phyloP scores from a whole-genome alignment of 2,329 filamentous ascomycete species.

The Claviceps sp. region DNA sequence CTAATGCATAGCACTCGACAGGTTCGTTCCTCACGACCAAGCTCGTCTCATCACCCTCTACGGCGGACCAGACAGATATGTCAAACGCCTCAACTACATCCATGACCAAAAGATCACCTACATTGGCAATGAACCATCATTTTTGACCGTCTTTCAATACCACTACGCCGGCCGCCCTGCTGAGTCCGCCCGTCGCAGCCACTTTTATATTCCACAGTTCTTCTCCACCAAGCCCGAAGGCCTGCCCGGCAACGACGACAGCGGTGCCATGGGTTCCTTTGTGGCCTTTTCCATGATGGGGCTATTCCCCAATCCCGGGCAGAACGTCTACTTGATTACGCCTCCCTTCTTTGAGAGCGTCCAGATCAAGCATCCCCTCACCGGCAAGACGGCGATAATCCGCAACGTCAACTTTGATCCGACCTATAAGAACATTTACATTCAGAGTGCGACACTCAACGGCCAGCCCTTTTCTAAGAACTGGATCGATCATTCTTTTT shows the following conservation, averaged over 20 bases:
- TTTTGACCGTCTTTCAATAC: constrained; percentile 53
- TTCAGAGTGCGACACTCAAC: constrained; percentile 51
- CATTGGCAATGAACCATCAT: constrained; percentile 49
- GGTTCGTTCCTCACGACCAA: constrained; percentile 41
- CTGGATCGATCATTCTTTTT: constrained; percentile 58
- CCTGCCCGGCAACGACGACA: constrained; percentile 58
- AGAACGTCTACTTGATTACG: constrained; percentile 58
- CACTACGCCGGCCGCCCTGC: constrained; percentile 55
- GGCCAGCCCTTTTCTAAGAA: constrained; percentile 47
- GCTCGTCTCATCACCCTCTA: constrained; percentile 41
- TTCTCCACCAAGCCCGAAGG: constrained; percentile 47
- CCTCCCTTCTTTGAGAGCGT: constrained; percentile 53
- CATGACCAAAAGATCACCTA: constrained; percentile 52
- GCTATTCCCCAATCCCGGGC: constrained; percentile 53
- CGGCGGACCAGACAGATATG: constrained; percentile 44
- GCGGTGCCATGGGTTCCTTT: constrained; percentile 57
- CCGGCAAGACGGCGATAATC: constrained; percentile 46
- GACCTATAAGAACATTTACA: constrained; percentile 42
- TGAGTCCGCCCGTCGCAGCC: constrained; percentile 37
- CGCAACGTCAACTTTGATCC: constrained; percentile 49
- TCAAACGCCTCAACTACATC: constrained; percentile 47
- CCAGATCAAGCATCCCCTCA: constrained; percentile 41
- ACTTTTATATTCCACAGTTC: constrained; percentile 51
- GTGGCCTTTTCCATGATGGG: constrained; percentile 56
- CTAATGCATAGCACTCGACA: not conserved